phyloP scores from a whole-genome alignment of 108 stramenopile genomes.

The Mediolabrus comicus region DNA sequence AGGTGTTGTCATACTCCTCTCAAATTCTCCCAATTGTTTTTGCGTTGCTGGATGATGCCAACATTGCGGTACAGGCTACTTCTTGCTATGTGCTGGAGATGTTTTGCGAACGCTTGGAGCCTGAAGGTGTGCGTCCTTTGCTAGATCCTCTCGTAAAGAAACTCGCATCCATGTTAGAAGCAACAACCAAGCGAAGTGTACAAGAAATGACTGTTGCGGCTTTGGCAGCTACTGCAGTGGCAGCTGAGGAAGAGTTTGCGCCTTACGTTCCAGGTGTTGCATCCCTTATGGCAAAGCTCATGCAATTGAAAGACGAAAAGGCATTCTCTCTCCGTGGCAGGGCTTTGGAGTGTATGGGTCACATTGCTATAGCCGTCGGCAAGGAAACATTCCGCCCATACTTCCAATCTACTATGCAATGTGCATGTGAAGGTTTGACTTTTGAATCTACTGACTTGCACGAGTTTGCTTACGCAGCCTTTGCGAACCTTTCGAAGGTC shows the following conservation, averaged over 20 bases:
- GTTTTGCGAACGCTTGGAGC: constrained; percentile 97
- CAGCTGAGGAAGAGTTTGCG: constrained; percentile 94
- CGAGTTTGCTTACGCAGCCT: constrained; percentile 95
- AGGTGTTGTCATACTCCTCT: constrained; percentile 85
- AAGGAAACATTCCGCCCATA: constrained; percentile 94
- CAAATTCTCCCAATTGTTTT: constrained; percentile 96
- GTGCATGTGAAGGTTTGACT: constrained; percentile 82
- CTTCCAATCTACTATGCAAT: constrained; percentile 89
- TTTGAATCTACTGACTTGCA: constrained; percentile 90
- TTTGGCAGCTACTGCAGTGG: constrained; percentile 94
- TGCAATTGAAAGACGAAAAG: constrained; percentile 79
- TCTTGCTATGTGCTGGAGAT: constrained; percentile 98
- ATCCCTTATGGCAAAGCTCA: constrained; percentile 78
- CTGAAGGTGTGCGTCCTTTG: constrained; percentile 88
- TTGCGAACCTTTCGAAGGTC: constrained; percentile 95
- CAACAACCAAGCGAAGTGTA: constrained; percentile 87
- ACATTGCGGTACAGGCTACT: constrained; percentile 87
- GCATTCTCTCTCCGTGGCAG: constrained; percentile 88
- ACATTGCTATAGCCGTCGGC: constrained; percentile 97
- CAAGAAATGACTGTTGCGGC: constrained; percentile 99
- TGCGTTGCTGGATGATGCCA: constrained; percentile 86
- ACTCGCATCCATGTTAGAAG: constrained; percentile 88
- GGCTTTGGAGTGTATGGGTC: constrained; percentile 98
- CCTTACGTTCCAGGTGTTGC: constrained; percentile 92
- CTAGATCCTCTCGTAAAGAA: constrained; percentile 89